These are phyloP conservation scores for Pythium insidiosum DNA, from an alignment of 352 stramenopile species.

Conservation along the genomic window DNA sequence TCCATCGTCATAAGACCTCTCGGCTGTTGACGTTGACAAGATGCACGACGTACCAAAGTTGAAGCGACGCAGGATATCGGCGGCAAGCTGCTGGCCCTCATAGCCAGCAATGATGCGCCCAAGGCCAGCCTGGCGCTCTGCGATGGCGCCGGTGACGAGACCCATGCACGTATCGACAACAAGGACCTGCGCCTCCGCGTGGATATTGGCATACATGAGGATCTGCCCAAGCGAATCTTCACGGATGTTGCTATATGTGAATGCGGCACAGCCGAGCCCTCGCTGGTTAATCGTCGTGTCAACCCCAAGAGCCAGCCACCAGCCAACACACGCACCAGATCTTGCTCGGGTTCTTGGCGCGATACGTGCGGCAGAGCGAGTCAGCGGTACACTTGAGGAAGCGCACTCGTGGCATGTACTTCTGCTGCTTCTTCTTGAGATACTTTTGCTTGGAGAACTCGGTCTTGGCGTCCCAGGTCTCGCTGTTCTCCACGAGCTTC, in stretches of 20 bases:
- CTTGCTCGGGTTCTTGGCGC: constrained; percentile 85
- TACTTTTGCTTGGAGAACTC: constrained; percentile 97
- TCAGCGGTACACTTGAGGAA: constrained; percentile 84
- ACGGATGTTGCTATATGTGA: constrained; percentile 51
- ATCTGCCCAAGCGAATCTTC: constrained; percentile 93
- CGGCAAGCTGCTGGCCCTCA: constrained; percentile 63
- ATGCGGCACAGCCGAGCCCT: neutral
- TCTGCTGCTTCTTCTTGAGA: constrained; percentile 93
- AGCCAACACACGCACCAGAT: constrained; percentile 48
- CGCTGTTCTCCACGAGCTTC: constrained; percentile 91
- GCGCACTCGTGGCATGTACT: constrained; percentile 85
- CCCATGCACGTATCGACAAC: constrained; percentile 92
- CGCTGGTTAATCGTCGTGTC: too few relatives aligned
- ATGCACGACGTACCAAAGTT: constrained; percentile 54
- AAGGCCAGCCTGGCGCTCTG: constrained; percentile 66
- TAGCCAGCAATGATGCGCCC: constrained; percentile 67
- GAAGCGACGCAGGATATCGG: constrained; percentile 77
- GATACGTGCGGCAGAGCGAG: constrained; percentile 86
- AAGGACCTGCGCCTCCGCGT: constrained; percentile 82
- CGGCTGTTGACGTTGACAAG: neutral
- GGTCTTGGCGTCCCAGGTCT: constrained; percentile 92
- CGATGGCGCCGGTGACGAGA: constrained; percentile 85
- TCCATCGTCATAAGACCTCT: neutral
- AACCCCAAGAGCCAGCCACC: neutral
- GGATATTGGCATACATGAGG: constrained; percentile 90